Conservation (phyloP, 2,329 filamentous ascomycete species). For the Fusarium sp. region DNA sequence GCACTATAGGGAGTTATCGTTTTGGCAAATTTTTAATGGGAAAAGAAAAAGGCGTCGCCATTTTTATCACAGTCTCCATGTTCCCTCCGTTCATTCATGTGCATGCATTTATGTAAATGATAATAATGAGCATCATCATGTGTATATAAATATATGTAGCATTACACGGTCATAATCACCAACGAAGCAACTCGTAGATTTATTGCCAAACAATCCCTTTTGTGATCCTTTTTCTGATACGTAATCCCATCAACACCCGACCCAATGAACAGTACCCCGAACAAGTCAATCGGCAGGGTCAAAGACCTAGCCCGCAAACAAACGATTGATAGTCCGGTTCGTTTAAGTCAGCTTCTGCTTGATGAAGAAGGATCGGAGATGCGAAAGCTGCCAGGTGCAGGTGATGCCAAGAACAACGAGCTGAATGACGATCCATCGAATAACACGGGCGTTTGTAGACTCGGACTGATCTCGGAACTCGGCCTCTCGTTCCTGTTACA, state of each 20-base stretch:
- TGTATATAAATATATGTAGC: slow-evolving; percentile 36
- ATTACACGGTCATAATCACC: slow-evolving; percentile 39
- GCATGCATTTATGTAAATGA: slow-evolving; percentile 26
- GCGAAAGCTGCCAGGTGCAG: slow-evolving; percentile 96
- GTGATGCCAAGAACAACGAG: slow-evolving; percentile 85
- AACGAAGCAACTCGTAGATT: slow-evolving; percentile 18
- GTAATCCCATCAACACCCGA: slow-evolving; percentile 26
- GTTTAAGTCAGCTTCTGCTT: slow-evolving; percentile 97
- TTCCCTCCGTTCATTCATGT: background rate
- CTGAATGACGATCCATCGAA: slow-evolving; percentile 95
- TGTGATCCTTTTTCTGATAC: slow-evolving; percentile 11
- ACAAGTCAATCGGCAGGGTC: slow-evolving; percentile 2
- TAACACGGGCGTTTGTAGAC: slow-evolving; percentile 88
- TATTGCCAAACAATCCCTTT: slow-evolving; percentile 25
- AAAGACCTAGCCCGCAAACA: slow-evolving; percentile 18
- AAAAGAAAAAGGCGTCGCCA: slow-evolving; percentile 50
- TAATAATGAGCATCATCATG: slow-evolving; percentile 39
- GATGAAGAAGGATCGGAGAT: slow-evolving; percentile 98
- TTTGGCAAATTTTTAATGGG: slow-evolving; percentile 53
- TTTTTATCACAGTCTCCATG: slow-evolving; percentile 24
- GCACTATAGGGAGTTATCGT: slow-evolving; percentile 51
- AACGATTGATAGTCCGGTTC: slow-evolving; percentile 3
- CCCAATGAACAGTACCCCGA: slow-evolving; percentile 10
- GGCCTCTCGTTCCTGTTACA: slow-evolving; percentile 86
- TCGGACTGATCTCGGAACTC: slow-evolving; percentile 99